Base-by-base conservation (phyloP, 805 yeast species). In the Saccharomyces kudriavzevii region DNA sequence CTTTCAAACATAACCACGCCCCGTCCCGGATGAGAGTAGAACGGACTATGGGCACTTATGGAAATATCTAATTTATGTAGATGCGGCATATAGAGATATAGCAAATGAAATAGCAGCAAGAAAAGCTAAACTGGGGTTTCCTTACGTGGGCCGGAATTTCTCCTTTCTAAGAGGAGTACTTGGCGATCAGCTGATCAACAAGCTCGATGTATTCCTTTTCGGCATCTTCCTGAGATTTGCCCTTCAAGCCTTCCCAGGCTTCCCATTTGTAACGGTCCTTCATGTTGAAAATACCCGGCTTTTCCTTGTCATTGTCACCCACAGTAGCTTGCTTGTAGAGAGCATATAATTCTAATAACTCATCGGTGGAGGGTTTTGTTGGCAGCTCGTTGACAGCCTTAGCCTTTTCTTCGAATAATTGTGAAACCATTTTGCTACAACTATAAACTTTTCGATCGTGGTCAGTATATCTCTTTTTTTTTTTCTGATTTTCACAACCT, bases 211-310 rank as follows among this genome's bases (percentile, higher is more conserved):
- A 82, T 72, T 89, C 78, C 63, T 78, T 59, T 78, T 92, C 98
- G 56, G 99, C 99, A 35, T 89, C 97, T 62, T 82, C 96, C 73
- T 87, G 87, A 45, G 89, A 73, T 56, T 80, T 81, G 54, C 99
- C 99, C 76, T 87, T 86, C 67, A 85, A 76, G 64, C 83, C 84
- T 65, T 85, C 85, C 98, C 98, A 94, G 8, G 98, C 81, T 69
- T 91, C 92, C 98, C 98, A 94, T 79, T 94, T 94, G 81, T 88
- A 87, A 75, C 95, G 90, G 62, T 92, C 97, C 77, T 87, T 89
- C 76, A 94, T 80, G 75, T 90, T 96, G 71, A 94, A 89, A 55
- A 87, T 74, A 58, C 97, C 94, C 52, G 99, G 99, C 76, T 89
- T 88, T 53, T 79, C 76, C 57, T 96, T 87, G 60, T 71, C 72